Evolutionary conservation across 2,329 filamentous ascomycete genomes (phyloP), one percentile per base, ranked within the genome.

Genomic region (Aspergillus aculeatus): DNA sequence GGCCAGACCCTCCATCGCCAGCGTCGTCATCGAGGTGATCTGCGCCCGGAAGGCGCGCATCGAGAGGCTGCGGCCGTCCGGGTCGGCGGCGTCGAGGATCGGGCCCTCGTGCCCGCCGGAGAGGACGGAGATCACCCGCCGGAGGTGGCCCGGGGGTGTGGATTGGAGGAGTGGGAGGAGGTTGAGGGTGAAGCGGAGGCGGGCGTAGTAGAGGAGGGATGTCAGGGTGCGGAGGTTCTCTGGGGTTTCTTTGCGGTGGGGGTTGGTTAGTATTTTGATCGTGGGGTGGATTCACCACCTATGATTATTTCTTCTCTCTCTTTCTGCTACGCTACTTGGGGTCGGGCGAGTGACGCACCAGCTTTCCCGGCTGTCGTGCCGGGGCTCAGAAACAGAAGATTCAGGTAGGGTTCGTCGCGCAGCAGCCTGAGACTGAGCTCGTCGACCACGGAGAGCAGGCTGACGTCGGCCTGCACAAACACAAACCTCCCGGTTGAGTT

Each of bases 151-250:
- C 2, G 56, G 56, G 11, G 32, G 11, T 4, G 32, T 35, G 16
- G 65, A 67, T 14, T 77, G 75, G 2, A 89, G 74, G 0, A 82
- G 78, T 0, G 86, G 85, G 7, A 87, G 80, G 0, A 89, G 78
- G 57, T 86, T 84, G 51, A 78, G 58, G 12, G 82, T 78, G 63
- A 87, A 83, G 38, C 84, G 83, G 58, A 82, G 77, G 21, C 86
- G 85, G 5, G 82, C 78, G 71, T 87, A 87, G 72, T 82, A 83
- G 14, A 76, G 74, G n/a, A 88, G 75, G 6, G 81, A 77, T 16
- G 80, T 77, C 24, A 80, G 76, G 26, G 79, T 75, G 57, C 84
- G 79, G 1, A 89, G 75, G 2, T 82, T 83, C 70, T 89, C 86
- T 0, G 73, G 54, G 0, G 84, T 86, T 60, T 50, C 47, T 47